Evolutionary conservation across 2,329 filamentous ascomycete genomes (phyloP).

Genomic region (Apiospora saccharicola): DNA sequence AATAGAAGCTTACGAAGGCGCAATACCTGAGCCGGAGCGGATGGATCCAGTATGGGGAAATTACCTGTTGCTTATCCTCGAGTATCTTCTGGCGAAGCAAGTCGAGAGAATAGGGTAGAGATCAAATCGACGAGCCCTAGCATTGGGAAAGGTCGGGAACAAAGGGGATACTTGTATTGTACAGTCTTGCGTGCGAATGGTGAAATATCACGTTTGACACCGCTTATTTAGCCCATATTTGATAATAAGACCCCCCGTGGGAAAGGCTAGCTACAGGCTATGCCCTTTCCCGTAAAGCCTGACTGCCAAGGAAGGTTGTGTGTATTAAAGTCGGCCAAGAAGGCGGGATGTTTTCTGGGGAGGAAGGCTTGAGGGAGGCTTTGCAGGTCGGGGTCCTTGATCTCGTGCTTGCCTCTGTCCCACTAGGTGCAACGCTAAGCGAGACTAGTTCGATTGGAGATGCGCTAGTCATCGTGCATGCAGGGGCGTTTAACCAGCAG

Average conservation of each 20-base stretch:
- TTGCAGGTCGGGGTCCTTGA: not conserved
- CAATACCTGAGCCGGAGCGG: constrained; percentile 15
- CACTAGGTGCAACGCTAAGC: constrained; percentile 9
- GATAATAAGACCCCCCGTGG: constrained; percentile 25
- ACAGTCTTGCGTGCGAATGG: constrained; percentile 21
- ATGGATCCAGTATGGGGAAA: constrained; percentile 5
- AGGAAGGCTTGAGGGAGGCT: not conserved
- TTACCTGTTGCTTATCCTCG: constrained; percentile 10
- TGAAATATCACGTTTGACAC: constrained; percentile 30
- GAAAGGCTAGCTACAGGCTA: not conserved
- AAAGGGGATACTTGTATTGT: constrained; percentile 17
- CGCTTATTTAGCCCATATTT: constrained; percentile 25
- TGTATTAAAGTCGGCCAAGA: not conserved
- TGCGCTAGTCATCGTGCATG: constrained; percentile 15
- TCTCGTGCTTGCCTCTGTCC: not conserved
- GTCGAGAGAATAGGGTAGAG: constrained; percentile 15
- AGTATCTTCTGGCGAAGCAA: constrained; percentile 8
- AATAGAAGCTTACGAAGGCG: constrained; percentile 24
- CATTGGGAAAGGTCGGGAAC: not conserved
- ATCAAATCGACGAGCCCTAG: constrained; percentile 8
- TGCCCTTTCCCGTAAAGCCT: not conserved
- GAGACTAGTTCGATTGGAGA: not conserved
- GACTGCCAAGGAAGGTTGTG: constrained; percentile 12
- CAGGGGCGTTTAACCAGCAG: constrained; percentile 6
- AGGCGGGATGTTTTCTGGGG: not conserved